Evolutionary conservation across 345 rosid species (phyloP).

Genomic region (Pelargonium nanum): DNA sequence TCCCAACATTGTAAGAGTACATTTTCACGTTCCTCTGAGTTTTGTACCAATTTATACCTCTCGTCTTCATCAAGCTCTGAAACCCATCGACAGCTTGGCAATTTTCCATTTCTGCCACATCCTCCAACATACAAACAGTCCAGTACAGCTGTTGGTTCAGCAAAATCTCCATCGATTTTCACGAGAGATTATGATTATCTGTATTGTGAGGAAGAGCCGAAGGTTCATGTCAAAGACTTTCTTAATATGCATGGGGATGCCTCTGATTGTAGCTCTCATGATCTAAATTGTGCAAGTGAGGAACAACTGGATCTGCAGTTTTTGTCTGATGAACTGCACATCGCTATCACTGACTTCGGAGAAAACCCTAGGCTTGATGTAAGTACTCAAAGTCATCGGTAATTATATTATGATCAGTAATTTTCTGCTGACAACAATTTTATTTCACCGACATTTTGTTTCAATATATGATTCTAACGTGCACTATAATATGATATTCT

Average conservation of each 20-base stretch:
- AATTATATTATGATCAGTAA: too few relatives aligned
- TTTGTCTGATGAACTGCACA: conserved; percentile 73
- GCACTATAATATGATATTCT: neutral
- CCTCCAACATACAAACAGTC: conserved; percentile 43
- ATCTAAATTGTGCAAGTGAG: conserved; percentile 31
- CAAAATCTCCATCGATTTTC: conserved; percentile 42
- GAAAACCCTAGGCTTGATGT: conserved; percentile 83
- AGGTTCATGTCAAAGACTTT: conserved; percentile 40
- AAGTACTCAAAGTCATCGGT: conserved; percentile 21
- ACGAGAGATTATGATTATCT: conserved; percentile 37
- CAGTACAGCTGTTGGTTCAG: conserved; percentile 40
- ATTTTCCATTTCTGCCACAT: conserved; percentile 77
- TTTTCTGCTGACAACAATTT: neutral
- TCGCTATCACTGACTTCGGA: conserved; percentile 61
- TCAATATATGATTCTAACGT: too few relatives aligned
- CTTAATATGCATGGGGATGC: conserved; percentile 40
- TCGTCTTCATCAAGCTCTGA: conserved; percentile 75
- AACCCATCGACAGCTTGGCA: conserved; percentile 43
- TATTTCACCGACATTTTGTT: neutral
- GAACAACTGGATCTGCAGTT: conserved; percentile 75
- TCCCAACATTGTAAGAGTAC: conserved; percentile 24
- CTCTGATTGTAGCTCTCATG: conserved; percentile 46
- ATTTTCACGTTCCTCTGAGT: conserved; percentile 62
- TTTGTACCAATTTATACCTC: conserved; percentile 64
- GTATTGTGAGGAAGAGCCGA: conserved; percentile 36